Conservation (phyloP, 768 basidiomycete genomes). For the Naematelia aurantialba region DNA sequence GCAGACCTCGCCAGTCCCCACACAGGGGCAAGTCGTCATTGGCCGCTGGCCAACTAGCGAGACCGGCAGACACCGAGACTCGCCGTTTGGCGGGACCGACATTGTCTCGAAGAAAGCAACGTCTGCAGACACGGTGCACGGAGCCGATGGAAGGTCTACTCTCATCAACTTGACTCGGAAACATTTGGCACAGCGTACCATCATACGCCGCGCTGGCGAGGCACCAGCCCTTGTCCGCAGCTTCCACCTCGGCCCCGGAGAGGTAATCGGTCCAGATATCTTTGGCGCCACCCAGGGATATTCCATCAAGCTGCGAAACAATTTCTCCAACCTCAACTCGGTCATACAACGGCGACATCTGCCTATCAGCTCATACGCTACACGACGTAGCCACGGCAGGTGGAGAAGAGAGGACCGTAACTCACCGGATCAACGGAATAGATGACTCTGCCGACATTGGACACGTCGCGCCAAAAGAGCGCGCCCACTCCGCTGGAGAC, state of each 20-base stretch:
- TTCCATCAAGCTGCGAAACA: constrained; percentile 66
- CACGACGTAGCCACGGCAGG: background rate
- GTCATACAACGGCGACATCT: constrained; percentile 63
- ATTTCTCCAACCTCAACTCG: constrained; percentile 61
- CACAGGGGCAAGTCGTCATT: no score
- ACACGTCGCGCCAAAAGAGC: constrained; percentile 60
- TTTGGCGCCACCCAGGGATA: constrained; percentile 49
- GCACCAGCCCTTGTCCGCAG: constrained; percentile 62
- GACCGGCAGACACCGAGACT: no score
- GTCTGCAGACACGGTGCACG: no score
- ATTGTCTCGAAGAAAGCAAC: no score
- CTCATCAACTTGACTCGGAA: constrained; percentile 3
- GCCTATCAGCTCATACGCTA: background rate
- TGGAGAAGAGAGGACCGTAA: constrained; percentile 11
- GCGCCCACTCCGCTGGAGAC: constrained; percentile 36
- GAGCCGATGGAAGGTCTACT: no score
- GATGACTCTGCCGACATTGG: constrained; percentile 58
- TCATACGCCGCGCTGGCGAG: constrained; percentile 47
- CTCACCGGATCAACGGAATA: constrained; percentile 58
- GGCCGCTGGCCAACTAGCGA: no score
- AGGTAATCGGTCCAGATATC: constrained; percentile 43
- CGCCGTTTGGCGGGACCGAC: no score
- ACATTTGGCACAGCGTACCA: constrained; percentile 35
- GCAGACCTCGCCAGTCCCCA: no score
- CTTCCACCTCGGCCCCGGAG: constrained; percentile 55